Percentiles rank a stretch among this genome's conserved stretches.
Conservation (phyloP, 2,329 filamentous ascomycete genomes). For the Magnaporthiopsis incrustans region DNA sequence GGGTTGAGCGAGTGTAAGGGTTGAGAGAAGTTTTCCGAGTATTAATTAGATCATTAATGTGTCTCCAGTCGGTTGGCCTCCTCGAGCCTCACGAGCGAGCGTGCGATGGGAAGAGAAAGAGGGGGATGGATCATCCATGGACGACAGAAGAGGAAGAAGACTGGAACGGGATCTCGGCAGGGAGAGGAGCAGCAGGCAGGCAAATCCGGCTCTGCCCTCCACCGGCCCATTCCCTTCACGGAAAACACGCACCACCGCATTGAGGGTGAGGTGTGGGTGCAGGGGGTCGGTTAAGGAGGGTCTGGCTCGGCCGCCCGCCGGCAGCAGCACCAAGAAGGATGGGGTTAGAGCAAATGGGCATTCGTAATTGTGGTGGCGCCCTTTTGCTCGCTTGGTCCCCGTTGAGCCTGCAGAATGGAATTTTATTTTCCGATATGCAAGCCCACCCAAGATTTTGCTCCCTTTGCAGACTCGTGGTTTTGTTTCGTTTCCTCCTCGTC, state of each 20-base stretch:
- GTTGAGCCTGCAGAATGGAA: background rate
- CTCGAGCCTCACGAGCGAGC: background rate
- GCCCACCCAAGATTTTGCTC: background rate
- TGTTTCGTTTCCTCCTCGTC: no score
- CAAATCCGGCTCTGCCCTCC: background rate
- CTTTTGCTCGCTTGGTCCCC: no score
- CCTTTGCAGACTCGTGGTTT: no score
- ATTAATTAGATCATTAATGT: background rate
- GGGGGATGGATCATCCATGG: background rate
- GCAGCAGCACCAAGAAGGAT: background rate
- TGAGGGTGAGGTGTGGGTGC: background rate
- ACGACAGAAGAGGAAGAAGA: background rate
- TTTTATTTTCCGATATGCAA: background rate
- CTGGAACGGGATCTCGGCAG: background rate
- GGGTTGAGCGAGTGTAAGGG: background rate
- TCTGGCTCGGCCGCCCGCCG: background rate
- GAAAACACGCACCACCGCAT: background rate
- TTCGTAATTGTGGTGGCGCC: background rate
- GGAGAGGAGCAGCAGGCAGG: background rate
- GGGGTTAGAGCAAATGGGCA: background rate
- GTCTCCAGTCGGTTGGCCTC: background rate
- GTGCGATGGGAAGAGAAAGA: background rate
- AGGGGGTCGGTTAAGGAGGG: slow-evolving; percentile 1
- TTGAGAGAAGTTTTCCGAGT: background rate
- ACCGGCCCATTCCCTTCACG: background rate